Percentiles rank a stretch among this genome's conserved stretches.
Conservation (phyloP, 805 yeast species). For the Starmera dryadoides region DNA sequence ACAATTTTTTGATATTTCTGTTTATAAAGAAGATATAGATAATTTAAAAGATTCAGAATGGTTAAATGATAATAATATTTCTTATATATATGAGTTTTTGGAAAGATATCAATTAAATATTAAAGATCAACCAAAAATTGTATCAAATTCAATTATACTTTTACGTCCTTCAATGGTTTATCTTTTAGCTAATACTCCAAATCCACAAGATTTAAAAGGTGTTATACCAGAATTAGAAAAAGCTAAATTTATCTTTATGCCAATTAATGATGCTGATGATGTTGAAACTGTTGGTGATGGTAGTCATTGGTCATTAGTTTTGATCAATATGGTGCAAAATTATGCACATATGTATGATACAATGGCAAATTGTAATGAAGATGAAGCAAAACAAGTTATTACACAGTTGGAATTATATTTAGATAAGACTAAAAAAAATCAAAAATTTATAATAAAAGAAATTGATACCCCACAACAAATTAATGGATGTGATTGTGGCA, state of each 20-base stretch:
- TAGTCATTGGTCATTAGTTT: slow-evolving; percentile 68
- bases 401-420: slow-evolving; percentile 17
- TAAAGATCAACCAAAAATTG: slow-evolving; percentile 15
- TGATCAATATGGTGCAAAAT: slow-evolving; percentile 40
- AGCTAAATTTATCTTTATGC: slow-evolving; percentile 52
- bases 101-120: slow-evolving; percentile 25
- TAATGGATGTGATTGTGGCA: slow-evolving; percentile 64
- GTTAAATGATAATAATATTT: slow-evolving; percentile 65
- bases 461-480: slow-evolving; percentile 46
- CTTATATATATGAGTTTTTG: slow-evolving; percentile 55
- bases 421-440: slow-evolving; percentile 8
- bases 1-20: slow-evolving; percentile 49
- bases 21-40: slow-evolving; percentile 50
- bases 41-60: slow-evolving; percentile 60
- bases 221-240: slow-evolving; percentile 38
- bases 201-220: slow-evolving; percentile 33
- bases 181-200: slow-evolving; percentile 46
- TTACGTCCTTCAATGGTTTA: slow-evolving; percentile 60
- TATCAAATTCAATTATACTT: slow-evolving; percentile 28
- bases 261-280: slow-evolving; percentile 60
- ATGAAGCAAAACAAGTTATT: slow-evolving; percentile 14
- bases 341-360: slow-evolving; percentile 51
- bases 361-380: slow-evolving; percentile 26
- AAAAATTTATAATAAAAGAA: slow-evolving; percentile 3
- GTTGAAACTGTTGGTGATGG: slow-evolving; percentile 57